Base-by-base conservation (phyloP, 345 rosid species). In the Populus nigra region DNA sequence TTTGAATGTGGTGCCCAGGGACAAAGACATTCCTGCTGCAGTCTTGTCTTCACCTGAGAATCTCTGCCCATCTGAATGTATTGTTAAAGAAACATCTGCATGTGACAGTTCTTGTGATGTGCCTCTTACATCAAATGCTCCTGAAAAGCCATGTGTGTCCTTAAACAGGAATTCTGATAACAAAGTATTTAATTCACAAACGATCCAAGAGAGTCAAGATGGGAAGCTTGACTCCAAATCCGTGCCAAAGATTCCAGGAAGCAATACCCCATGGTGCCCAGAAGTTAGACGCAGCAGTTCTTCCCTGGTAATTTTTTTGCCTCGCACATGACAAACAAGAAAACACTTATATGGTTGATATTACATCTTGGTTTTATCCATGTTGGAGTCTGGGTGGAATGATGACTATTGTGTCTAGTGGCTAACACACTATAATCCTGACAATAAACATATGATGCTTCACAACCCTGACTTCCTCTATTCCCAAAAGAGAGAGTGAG, bases 211-310 rank as follows among this genome's bases (percentile, higher is more conserved):
- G 76, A 61, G 68, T 74, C 86, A 77, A 36, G 83, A 76, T 66
- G 78, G 78, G 49, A 63, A 49, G 68, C 45, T 73, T 35, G 85
- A 83, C 62, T 78, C 79, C 68, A 74, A 73, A 39, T 74, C 65
- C 23, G 57, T 65, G 78, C 65, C 77, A 23, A 83, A 66, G 70
- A 71, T 68, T 33, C 55, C 71, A 31, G 71, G 77, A 69, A 72
- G 65, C 9, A 73, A 78, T 76, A 35, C 27, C 18, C 74, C 31
- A 49, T 71, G 78, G 70, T 77, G 73, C 78, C 83, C 72, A 25
- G 89, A 83, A 88, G 80, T 79, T 53, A 75, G 87, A 76, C 50
- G 74, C 78, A 50, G 57, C 72, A 75, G 80, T 72, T 73, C 73
- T n/a, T 53, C 71, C 53, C 36, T 62, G 88, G 88, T 87, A 84